Evolutionary conservation across 2,329 filamentous ascomycete species (phyloP).

Genomic region (Talaromyces sp.): DNA sequence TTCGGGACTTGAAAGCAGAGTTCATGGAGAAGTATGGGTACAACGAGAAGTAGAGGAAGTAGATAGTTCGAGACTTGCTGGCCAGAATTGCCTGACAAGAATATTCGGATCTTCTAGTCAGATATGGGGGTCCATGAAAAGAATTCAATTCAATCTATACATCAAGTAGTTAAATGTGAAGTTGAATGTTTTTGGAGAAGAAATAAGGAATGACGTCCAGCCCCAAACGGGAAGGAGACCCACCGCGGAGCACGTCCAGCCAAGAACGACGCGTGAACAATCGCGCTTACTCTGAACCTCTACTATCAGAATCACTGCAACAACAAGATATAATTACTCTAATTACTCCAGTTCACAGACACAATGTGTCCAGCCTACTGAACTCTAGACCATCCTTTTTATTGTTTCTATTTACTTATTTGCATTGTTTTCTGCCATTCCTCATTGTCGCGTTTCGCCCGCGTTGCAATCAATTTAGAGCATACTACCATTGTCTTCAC

Average conservation of each 20-base stretch:
- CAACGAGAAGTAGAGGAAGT: no score
- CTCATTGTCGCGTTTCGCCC: not conserved
- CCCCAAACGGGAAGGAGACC: slow-evolving; percentile 7
- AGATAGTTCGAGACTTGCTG: no score
- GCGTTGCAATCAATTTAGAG: not conserved
- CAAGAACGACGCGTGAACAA: slow-evolving; percentile 8
- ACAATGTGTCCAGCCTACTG: not conserved
- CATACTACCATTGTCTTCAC: not conserved
- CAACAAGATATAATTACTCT: not conserved
- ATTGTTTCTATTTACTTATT: not conserved
- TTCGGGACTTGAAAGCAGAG: slow-evolving; percentile 7
- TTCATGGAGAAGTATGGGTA: slow-evolving; percentile 7
- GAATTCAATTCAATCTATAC: not conserved
- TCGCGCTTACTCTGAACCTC: not conserved
- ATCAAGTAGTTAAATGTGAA: not conserved
- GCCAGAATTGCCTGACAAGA: no score
- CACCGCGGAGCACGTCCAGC: slow-evolving; percentile 12
- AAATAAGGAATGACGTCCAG: slow-evolving; percentile 2
- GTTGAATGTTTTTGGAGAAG: not conserved
- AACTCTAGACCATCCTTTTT: not conserved
- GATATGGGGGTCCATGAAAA: no score
- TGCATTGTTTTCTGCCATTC: not conserved
- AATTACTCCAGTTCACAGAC: not conserved
- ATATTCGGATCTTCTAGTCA: not conserved
- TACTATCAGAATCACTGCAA: not conserved